A percentile compares a stretch with the other conserved stretches of the same genome.
phyloP scores from a whole-genome alignment of 768 basidiomycete species.

The Astraeus odoratus region DNA sequence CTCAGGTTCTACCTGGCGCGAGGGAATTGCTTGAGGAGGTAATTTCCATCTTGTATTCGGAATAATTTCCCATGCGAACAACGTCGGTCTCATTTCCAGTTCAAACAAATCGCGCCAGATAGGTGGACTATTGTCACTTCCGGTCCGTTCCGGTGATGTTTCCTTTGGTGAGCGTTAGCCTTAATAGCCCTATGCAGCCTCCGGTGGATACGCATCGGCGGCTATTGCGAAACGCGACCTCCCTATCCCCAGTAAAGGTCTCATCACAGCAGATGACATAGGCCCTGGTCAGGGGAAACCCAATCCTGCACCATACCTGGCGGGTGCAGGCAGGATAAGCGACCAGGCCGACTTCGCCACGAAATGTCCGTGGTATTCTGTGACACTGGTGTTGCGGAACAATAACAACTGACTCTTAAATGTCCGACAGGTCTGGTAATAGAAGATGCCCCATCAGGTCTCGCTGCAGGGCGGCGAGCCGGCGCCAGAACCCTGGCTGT shows the following conservation, averaged over 20 bases:
- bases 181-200: conserved; percentile 40
- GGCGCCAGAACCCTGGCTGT: conserved; percentile 75
- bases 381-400: not conserved
- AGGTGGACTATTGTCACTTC: conserved; percentile 84
- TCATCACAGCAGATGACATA: conserved; percentile 62
- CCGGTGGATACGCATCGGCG: conserved; percentile 59
- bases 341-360: conserved; percentile 42
- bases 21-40: conserved; percentile 50
- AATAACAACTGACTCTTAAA: not conserved
- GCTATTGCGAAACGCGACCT: conserved; percentile 62
- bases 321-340: conserved; percentile 48
- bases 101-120: conserved; percentile 18
- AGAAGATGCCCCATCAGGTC: conserved; percentile 84
- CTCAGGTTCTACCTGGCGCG: conserved; percentile 63
- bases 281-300: conserved; percentile 69
- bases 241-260: conserved; percentile 47
- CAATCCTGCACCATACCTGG: conserved; percentile 81
- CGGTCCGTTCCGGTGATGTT: conserved; percentile 27
- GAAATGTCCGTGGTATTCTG: conserved; percentile 41
- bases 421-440: conserved; percentile 65
- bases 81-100: conserved; percentile 11
- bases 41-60: not conserved
- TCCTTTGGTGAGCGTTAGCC: not conserved
- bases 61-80: too few relatives aligned
- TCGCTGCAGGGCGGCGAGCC: conserved; percentile 67